Evolutionary conservation across 2,329 filamentous ascomycete species (phyloP), one percentile per base, ranked within the genome.

Genomic region (Juglanconis oblonga): DNA sequence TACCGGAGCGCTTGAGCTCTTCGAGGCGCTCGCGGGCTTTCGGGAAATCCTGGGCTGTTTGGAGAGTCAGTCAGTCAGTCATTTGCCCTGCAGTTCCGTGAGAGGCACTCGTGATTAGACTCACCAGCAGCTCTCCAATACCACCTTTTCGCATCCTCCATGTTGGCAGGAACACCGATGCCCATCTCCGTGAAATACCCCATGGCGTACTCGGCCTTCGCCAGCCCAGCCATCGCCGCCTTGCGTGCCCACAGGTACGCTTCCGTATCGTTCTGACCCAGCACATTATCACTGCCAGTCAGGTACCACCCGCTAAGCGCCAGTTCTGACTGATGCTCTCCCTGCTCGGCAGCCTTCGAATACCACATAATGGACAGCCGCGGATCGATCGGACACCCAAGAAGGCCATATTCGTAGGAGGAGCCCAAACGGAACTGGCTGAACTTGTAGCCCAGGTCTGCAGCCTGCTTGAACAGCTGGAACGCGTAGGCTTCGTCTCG

Each of bases 171-270:
- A 65, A 91, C 87, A 35, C 95, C 95, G 67, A 99, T 98, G 11
- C 95, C 95, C 52, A 95, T 88, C 75, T 99, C 95, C 0, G 91
- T 96, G 71, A 96, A 97, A 76, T 98, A 97, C 0, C 95, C 95
- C 90, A 99, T 97, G 0, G 94, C 95, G 76, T 97, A 98, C 77
- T 98, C 91, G 0, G 95, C 95, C 79, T 98, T 99, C 7, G 92
- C 87, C 42, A 97, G 76, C 3, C 94, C 92, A 3, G 92, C 90
- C 64, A 88, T 86, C 0, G 95, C 95, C 2, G 95, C 94, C 75
- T 97, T 98, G 29, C 94, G 83, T 10, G 95, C 94, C 95, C 95
- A 99, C 2, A 99, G 83, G 72, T 97, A 99, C 1, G 95, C 95
- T 73, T 99, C 95, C 0, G 91, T 96, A 68, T 99, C 95, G 71